Evolutionary conservation across 495 filamentous ascomycete species (phyloP).

Genomic region (Hypoxylon rickii): DNA sequence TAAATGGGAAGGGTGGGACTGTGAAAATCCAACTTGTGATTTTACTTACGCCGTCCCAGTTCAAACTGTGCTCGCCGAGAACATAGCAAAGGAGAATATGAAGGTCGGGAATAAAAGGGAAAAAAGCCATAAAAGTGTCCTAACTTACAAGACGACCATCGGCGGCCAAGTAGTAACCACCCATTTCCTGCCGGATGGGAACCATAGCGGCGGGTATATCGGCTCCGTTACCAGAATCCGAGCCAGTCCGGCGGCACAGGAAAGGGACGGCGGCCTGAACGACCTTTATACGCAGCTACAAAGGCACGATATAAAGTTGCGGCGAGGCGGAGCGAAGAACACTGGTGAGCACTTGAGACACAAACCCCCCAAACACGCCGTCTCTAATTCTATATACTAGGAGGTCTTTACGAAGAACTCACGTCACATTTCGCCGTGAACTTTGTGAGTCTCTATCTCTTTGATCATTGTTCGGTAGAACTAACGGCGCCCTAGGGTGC

Average conservation of each 20-base stretch:
- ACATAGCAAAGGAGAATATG: slow-evolving; percentile 15
- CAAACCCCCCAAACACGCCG: background rate
- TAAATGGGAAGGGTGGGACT: slow-evolving; percentile 69
- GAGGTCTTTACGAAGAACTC: slow-evolving; percentile 56
- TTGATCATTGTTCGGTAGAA: background rate
- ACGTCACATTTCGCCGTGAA: slow-evolving; percentile 74
- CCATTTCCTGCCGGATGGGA: slow-evolving; percentile 43
- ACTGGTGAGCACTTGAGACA: slow-evolving; percentile 32
- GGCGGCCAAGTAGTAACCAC: slow-evolving; percentile 35
- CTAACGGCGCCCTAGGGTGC: slow-evolving; percentile 62
- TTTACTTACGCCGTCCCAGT: slow-evolving; percentile 48
- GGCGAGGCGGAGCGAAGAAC: slow-evolving; percentile 53
- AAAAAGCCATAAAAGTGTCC: background rate
- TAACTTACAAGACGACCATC: slow-evolving; percentile 10
- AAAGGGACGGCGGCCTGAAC: slow-evolving; percentile 59
- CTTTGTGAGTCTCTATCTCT: slow-evolving; percentile 57
- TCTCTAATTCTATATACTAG: slow-evolving; percentile 14
- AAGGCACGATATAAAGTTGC: slow-evolving; percentile 58
- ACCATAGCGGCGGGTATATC: slow-evolving; percentile 18
- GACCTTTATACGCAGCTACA: slow-evolving; percentile 69
- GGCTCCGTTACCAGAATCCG: slow-evolving; percentile 69
- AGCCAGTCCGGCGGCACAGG: slow-evolving; percentile 56
- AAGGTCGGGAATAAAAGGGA: background rate
- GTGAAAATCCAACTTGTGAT: slow-evolving; percentile 55
- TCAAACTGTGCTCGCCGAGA: slow-evolving; percentile 38